phyloP scores from a whole-genome alignment of 2,329 filamentous ascomycete species.

The Hymenotorrendiella dingleyae region DNA sequence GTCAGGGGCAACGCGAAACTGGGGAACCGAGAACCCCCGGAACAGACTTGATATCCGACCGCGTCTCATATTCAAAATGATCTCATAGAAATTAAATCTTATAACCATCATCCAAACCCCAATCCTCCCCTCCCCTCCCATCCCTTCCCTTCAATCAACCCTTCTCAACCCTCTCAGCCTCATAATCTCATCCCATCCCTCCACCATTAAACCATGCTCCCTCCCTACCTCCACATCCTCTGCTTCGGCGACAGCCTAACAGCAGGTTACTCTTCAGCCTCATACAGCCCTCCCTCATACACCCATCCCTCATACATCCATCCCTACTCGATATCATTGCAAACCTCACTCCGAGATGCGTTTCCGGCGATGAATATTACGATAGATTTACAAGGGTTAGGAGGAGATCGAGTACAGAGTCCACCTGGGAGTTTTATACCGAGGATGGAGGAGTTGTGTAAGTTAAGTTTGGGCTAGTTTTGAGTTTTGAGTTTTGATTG shows the following conservation, averaged over 20 bases:
- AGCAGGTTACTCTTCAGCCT: slow-evolving; percentile 48
- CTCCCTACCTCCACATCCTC: slow-evolving; percentile 21
- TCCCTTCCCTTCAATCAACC: no score
- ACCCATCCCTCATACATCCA: slow-evolving; percentile 37
- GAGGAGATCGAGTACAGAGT: slow-evolving; percentile 44
- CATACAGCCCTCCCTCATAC: no score
- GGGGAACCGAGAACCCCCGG: no score
- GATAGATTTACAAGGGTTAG: slow-evolving; percentile 41
- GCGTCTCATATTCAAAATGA: no score
- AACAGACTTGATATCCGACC: no score
- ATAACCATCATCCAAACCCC: no score
- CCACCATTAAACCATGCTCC: no score
- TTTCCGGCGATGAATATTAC: slow-evolving; percentile 39
- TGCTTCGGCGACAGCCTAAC: slow-evolving; percentile 42
- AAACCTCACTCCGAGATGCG: slow-evolving; percentile 39
- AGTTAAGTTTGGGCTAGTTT: slow-evolving; percentile 11
- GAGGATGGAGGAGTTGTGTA: slow-evolving; percentile 31
- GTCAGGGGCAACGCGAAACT: no score
- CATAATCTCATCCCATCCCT: background rate
- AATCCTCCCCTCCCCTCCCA: no score
- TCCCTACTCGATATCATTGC: slow-evolving; percentile 49
- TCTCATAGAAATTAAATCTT: no score
- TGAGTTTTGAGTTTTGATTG: background rate
- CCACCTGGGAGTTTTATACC: slow-evolving; percentile 25
- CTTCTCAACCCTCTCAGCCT: no score